Conservation (phyloP, 352 stramenopile genomes). For the Phytopythium aichiense region DNA sequence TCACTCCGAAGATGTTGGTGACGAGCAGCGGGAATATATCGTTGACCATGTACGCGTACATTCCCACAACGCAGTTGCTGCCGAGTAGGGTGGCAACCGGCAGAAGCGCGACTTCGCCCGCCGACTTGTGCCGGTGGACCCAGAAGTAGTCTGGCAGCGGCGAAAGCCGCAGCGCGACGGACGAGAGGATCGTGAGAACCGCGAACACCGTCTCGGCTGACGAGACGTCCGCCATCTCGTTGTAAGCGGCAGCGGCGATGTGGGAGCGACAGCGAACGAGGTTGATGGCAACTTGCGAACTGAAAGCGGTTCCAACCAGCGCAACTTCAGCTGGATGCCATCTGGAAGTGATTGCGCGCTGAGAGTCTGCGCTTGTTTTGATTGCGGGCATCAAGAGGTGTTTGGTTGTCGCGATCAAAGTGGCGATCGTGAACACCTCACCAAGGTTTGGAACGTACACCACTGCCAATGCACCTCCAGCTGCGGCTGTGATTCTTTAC, state of each 20-base stretch:
- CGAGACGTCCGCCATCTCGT: neutral
- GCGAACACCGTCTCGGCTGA: neutral
- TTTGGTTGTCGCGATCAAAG: too few relatives aligned
- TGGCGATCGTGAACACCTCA: too few relatives aligned
- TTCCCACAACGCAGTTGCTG: conserved; percentile 5
- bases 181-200: conserved; percentile 8
- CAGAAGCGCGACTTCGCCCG: conserved; percentile 16
- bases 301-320: too few relatives aligned
- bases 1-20: conserved; percentile 10
- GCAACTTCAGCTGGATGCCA: too few relatives aligned
- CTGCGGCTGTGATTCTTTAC: too few relatives aligned
- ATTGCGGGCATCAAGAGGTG: neutral
- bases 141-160: conserved; percentile 9
- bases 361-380: neutral
- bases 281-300: too few relatives aligned
- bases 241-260: too few relatives aligned
- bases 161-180: conserved; percentile 10
- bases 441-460: too few relatives aligned
- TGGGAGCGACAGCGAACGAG: too few relatives aligned
- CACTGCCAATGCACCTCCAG: too few relatives aligned
- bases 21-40: conserved; percentile 13
- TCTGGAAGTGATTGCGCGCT: too few relatives aligned
- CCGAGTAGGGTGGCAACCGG: conserved; percentile 15
- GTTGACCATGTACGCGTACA: conserved; percentile 12
- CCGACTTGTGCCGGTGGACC: conserved; percentile 15